These are phyloP conservation scores for Crucibulum laeve DNA, from an alignment of 768 basidiomycete genomes.

Conservation along the genomic window DNA sequence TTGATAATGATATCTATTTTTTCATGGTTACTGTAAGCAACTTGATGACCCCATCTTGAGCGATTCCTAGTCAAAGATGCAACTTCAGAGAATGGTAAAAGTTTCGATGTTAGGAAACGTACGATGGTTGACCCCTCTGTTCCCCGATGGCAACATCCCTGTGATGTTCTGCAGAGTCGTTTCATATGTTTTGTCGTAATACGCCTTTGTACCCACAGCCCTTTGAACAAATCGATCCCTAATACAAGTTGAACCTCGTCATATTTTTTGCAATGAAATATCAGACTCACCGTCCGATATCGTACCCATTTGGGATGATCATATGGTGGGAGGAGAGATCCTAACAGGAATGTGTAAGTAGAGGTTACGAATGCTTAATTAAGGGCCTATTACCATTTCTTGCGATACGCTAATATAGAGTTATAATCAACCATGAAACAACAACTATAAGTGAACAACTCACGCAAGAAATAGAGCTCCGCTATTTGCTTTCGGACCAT, in stretches of 20 bases:
- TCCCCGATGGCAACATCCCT: constrained; percentile 37
- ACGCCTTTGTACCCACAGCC: constrained; percentile 28
- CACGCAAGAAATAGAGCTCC: constrained; percentile 62
- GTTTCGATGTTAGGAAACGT: too few relatives aligned
- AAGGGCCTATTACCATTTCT: constrained; percentile 24
- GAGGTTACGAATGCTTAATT: neutral
- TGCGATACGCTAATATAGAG: constrained; percentile 34
- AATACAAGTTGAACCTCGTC: neutral
- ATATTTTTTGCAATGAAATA: neutral
- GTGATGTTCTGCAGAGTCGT: constrained; percentile 33
- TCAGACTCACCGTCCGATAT: constrained; percentile 32
- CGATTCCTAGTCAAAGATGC: constrained; percentile 28
- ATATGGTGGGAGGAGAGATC: constrained; percentile 30
- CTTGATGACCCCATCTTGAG: constrained; percentile 45
- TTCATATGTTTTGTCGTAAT: constrained; percentile 29
- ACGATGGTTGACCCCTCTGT: constrained; percentile 48
- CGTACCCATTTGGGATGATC: constrained; percentile 44
- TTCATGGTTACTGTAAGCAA: constrained; percentile 42
- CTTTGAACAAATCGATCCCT: constrained; percentile 29
- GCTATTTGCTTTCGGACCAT: constrained; percentile 36
- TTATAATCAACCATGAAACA: neutral
- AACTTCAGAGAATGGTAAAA: too few relatives aligned
- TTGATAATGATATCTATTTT: neutral
- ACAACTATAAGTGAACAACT: constrained; percentile 11
- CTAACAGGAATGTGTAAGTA: constrained; percentile 13